These are phyloP conservation scores for Penicillium chermesinum DNA, from an alignment of 495 filamentous ascomycete species.

Conservation along the genomic window DNA sequence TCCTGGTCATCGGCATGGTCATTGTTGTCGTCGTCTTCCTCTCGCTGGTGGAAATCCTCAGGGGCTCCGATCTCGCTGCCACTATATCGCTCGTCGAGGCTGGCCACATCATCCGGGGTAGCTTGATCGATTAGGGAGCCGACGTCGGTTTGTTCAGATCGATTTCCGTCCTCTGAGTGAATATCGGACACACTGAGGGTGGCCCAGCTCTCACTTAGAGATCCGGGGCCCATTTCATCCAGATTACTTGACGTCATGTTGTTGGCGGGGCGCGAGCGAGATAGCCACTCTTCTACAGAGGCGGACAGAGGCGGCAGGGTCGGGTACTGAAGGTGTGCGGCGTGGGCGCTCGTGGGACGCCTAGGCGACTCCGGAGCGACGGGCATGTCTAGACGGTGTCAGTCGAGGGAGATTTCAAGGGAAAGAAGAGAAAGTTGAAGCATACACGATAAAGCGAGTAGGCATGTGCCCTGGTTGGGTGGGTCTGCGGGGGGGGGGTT, in stretches of 20 bases:
- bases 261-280: constrained; percentile 39
- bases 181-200: constrained; percentile 42
- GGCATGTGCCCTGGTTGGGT: too few relatives aligned
- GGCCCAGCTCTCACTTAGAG: constrained; percentile 46
- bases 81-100: constrained; percentile 41
- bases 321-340: constrained; percentile 38
- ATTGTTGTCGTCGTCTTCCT: constrained; percentile 13
- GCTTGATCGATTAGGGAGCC: constrained; percentile 43
- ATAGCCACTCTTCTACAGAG: constrained; percentile 47
- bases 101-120: constrained; percentile 43
- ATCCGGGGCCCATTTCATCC: constrained; percentile 20
- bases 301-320: constrained; percentile 41
- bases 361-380: constrained; percentile 36
- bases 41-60: neutral
- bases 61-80: constrained; percentile 28
- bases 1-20: constrained; percentile 4
- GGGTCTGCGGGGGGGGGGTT: too few relatives aligned
- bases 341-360: constrained; percentile 23
- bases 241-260: constrained; percentile 36
- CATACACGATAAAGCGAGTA: too few relatives aligned
- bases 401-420: too few relatives aligned
- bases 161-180: constrained; percentile 42
- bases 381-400: constrained; percentile 39
- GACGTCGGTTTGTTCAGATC: constrained; percentile 41
- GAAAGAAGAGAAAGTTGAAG: too few relatives aligned